A percentile compares a stretch with the other conserved stretches of the same genome.
Conservation (phyloP, 306 rosid species). For the Aeschynomene evenia region DNA sequence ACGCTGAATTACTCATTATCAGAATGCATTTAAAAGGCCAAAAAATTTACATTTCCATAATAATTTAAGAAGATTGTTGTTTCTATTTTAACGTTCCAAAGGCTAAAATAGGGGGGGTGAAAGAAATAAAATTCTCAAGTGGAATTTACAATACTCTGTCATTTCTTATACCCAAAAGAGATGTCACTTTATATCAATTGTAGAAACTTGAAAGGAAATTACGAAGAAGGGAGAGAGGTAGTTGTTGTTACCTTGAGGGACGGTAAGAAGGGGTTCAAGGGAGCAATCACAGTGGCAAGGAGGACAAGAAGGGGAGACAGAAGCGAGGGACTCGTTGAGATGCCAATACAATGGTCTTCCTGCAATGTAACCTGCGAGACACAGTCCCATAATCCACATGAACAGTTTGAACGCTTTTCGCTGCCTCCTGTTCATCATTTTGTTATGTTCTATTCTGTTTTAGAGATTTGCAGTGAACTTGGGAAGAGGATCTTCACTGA, state of each 20-base stretch:
- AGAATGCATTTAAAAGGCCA: not conserved
- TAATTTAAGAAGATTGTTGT: too few species aligned
- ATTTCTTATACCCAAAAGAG: not conserved
- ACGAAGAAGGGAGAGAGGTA: not conserved
- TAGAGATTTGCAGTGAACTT: not conserved
- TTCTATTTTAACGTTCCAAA: too few species aligned
- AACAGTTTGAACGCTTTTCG: constrained; percentile 34
- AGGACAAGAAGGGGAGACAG: constrained; percentile 38
- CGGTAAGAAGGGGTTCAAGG: constrained; percentile 46
- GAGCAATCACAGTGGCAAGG: constrained; percentile 57
- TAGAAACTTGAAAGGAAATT: not conserved
- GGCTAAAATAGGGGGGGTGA: too few species aligned
- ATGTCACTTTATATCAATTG: not conserved
- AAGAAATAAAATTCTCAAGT: too few species aligned
- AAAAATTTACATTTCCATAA: not conserved
- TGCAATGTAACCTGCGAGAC: constrained; percentile 35
- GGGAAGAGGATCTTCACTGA: constrained; percentile 34
- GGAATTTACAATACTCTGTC: too few species aligned
- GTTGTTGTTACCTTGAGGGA: constrained; percentile 39
- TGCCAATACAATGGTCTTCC: constrained; percentile 53
- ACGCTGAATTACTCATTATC: too few species aligned
- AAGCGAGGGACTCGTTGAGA: constrained; percentile 29
- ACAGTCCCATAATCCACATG: constrained; percentile 39
- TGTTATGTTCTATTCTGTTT: not conserved
- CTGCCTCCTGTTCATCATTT: constrained; percentile 43